Percentiles rank a stretch among this genome's conserved stretches.
Evolutionary conservation across 2,329 filamentous ascomycete genomes (phyloP).

Genomic region (Chlorencoelia australis): DNA sequence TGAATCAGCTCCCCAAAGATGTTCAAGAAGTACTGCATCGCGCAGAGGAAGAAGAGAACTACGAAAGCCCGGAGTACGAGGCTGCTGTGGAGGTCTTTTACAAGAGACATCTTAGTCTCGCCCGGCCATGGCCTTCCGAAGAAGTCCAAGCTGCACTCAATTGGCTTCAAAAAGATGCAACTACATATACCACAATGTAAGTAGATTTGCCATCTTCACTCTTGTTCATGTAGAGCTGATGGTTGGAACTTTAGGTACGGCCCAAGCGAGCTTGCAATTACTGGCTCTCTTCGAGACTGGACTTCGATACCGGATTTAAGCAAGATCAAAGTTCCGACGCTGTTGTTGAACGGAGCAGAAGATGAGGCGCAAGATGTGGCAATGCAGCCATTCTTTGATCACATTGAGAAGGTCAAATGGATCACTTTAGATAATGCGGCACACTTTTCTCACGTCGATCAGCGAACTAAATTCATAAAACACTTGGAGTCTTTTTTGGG

Average conservation of each 20-base stretch:
- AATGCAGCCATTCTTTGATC: slow-evolving; percentile 28
- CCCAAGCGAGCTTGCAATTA: slow-evolving; percentile 16
- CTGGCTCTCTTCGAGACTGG: slow-evolving; percentile 24
- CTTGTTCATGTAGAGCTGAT: background rate
- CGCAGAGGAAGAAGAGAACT: slow-evolving; percentile 13
- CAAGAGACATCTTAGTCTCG: slow-evolving; percentile 22
- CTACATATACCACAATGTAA: slow-evolving; percentile 13
- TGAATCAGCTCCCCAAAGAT: slow-evolving; percentile 3
- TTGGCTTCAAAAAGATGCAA: slow-evolving; percentile 27
- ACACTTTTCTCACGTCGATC: slow-evolving; percentile 18
- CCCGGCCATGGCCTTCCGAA: slow-evolving; percentile 23
- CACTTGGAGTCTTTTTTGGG: slow-evolving; percentile 4
- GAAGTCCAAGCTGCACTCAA: slow-evolving; percentile 25
- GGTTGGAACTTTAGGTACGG: slow-evolving; percentile 23
- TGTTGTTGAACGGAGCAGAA: slow-evolving; percentile 28
- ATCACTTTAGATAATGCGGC: slow-evolving; percentile 28
- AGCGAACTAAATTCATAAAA: slow-evolving; percentile 5
- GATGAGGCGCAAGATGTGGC: slow-evolving; percentile 30
- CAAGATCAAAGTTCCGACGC: slow-evolving; percentile 27
- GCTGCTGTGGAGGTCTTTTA: slow-evolving; percentile 22
- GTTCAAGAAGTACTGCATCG: slow-evolving; percentile 3
- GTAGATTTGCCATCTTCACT: background rate
- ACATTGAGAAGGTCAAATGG: slow-evolving; percentile 30
- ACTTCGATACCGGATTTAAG: slow-evolving; percentile 17
- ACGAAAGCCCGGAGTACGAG: slow-evolving; percentile 22